Conservation (phyloP, 106 monocot genomes). For the Chionographis japonica region DNA sequence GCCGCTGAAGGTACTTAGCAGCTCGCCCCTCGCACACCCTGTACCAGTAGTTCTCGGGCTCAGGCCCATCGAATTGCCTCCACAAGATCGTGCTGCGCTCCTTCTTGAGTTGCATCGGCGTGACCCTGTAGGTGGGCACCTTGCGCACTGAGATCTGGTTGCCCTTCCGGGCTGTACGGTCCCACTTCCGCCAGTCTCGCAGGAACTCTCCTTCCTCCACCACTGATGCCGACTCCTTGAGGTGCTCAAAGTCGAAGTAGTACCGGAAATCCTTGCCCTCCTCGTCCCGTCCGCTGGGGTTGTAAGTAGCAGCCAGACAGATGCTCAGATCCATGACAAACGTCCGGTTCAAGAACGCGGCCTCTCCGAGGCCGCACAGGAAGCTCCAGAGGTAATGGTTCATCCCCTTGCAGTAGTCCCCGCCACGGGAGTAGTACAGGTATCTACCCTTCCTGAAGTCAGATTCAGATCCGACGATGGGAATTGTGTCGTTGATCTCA, state of each 20-base stretch:
- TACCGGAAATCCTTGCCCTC: constrained; percentile 44
- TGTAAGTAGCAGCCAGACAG: constrained; percentile 27
- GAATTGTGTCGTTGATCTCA: constrained; percentile 81
- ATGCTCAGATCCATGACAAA: constrained; percentile 43
- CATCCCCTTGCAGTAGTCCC: constrained; percentile 57
- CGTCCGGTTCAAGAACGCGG: constrained; percentile 35
- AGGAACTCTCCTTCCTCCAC: constrained; percentile 76
- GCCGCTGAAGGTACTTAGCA: constrained; percentile 58
- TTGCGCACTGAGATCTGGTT: constrained; percentile 40
- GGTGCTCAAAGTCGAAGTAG: constrained; percentile 80
- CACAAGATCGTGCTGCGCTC: constrained; percentile 65
- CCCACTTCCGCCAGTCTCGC: constrained; percentile 61
- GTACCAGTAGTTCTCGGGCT: constrained; percentile 88
- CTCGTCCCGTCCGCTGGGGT: constrained; percentile 23
- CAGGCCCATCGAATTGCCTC: constrained; percentile 76
- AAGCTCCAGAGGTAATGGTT: constrained; percentile 55
- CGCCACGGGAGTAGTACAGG: constrained; percentile 71
- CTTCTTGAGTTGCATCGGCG: constrained; percentile 74
- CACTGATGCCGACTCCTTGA: constrained; percentile 64
- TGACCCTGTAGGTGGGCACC: constrained; percentile 66
- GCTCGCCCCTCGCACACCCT: constrained; percentile 69
- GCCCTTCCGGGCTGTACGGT: constrained; percentile 7
- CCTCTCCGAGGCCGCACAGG: constrained; percentile 49
- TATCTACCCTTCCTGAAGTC: constrained; percentile 58
- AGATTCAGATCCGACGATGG: constrained; percentile 47